A percentile compares a stretch with the other conserved stretches of the same genome.
These are phyloP conservation scores for Bocquillonia castaneifolia DNA, from an alignment of 441 rosid genomes.

Conservation along the genomic window DNA sequence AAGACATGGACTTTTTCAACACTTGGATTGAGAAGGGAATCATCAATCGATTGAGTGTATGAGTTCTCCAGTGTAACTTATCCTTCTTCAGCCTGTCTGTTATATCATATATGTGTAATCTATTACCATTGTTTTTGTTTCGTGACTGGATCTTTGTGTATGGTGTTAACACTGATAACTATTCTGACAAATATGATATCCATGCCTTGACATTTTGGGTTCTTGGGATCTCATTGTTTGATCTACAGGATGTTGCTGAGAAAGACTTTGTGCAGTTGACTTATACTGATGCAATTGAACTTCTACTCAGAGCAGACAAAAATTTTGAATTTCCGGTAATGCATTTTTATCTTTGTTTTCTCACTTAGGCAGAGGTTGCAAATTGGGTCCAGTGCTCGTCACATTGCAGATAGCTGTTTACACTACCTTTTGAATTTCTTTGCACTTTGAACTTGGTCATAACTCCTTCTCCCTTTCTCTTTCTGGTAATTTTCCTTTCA, in stretches of 20 bases:
- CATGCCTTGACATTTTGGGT: constrained; percentile 20
- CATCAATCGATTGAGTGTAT: constrained; percentile 74
- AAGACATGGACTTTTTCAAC: constrained; percentile 97
- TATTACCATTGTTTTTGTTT: constrained; percentile 6
- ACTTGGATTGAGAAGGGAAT: constrained; percentile 97
- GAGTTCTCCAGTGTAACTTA: constrained; percentile 36
- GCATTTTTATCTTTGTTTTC: constrained; percentile 1
- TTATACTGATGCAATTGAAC: constrained; percentile 83
- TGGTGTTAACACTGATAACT: background rate
- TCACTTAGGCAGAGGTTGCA: background rate
- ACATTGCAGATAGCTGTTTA: background rate
- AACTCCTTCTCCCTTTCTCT: background rate
- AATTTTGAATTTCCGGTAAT: constrained; percentile 88
- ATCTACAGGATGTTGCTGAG: constrained; percentile 71
- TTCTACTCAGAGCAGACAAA: constrained; percentile 71
- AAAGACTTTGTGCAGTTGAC: constrained; percentile 82
- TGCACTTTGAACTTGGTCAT: background rate
- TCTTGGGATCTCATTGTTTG: constrained; percentile 12
- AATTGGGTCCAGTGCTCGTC: background rate
- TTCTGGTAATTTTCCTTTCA: background rate
- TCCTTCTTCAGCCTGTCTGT: constrained; percentile 17
- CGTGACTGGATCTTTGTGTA: background rate
- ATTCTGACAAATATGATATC: background rate
- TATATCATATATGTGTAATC: background rate
- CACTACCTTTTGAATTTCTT: background rate